Conservation (phyloP, 1,284 basidiomycete genomes). For the Ustanciosporium gigantosporum region DNA sequence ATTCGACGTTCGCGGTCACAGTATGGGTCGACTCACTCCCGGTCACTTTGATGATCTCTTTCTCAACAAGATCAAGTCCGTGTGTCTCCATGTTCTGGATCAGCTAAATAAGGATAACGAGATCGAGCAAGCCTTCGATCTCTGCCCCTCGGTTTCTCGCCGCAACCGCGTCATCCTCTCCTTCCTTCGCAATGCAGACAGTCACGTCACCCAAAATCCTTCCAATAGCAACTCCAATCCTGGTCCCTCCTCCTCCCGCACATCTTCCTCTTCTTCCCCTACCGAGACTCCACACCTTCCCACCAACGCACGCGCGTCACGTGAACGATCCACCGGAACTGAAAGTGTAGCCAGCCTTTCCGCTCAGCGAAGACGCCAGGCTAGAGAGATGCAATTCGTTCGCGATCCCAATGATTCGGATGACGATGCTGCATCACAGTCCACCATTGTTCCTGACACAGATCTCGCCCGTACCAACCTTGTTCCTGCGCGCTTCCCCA, state of each 20-base stretch:
- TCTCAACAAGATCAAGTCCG: conserved; percentile 35
- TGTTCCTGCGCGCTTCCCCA: conserved; percentile 8
- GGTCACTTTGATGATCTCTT: conserved; percentile 37
- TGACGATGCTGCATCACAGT: conserved; percentile 17
- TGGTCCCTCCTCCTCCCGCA: conserved; percentile 1
- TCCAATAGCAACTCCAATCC: not conserved
- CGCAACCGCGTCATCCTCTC: conserved; percentile 34
- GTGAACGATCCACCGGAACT: conserved; percentile 15
- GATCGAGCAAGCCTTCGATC: conserved; percentile 30
- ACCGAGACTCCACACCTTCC: not conserved
- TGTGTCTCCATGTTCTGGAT: conserved; percentile 29
- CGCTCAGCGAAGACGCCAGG: conserved; percentile 18
- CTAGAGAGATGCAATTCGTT: conserved; percentile 25
- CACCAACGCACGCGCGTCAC: conserved; percentile 5
- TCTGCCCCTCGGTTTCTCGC: conserved; percentile 31
- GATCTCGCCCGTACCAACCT: conserved; percentile 4
- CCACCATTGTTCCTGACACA: conserved; percentile 4
- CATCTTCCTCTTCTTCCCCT: conserved; percentile 5
- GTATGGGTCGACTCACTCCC: conserved; percentile 25
- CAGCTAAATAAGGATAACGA: conserved; percentile 38
- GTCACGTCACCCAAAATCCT: not conserved
- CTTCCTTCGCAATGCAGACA: conserved; percentile 30
- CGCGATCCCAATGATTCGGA: conserved; percentile 27
- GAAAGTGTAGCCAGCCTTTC: conserved; percentile 32
- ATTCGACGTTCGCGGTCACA: too few relatives aligned